These are phyloP conservation scores for Geosmithia morbida DNA, from an alignment of 2,329 filamentous ascomycete genomes.

Conservation along the genomic window DNA sequence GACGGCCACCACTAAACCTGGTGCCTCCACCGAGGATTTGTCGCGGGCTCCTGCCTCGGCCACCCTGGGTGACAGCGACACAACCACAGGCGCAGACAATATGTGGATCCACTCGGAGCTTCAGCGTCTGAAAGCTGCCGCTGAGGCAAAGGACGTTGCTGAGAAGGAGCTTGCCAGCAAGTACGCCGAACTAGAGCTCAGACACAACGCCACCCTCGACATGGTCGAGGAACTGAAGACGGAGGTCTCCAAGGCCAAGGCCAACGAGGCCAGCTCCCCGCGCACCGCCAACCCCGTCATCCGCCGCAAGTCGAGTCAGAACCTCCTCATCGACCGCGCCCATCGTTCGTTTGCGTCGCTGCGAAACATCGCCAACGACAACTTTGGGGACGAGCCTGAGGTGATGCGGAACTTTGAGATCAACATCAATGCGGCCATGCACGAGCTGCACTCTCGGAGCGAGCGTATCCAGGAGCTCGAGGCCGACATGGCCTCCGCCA, in stretches of 20 bases:
- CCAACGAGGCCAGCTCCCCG: constrained; percentile 42
- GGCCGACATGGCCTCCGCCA: constrained; percentile 64
- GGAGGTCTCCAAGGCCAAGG: constrained; percentile 67
- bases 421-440: constrained; percentile 82
- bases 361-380: constrained; percentile 74
- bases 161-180: constrained; percentile 60
- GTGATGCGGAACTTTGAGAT: constrained; percentile 85
- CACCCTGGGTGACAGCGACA: neutral
- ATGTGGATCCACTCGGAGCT: constrained; percentile 48
- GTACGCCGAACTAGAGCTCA: constrained; percentile 69
- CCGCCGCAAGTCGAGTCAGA: constrained; percentile 85
- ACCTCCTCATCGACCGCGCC: constrained; percentile 77
- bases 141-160: constrained; percentile 62
- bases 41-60: constrained; percentile 10
- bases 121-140: constrained; percentile 53
- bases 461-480: constrained; percentile 87
- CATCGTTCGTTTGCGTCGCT: constrained; percentile 84
- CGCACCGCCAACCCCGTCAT: constrained; percentile 63
- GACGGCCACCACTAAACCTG: constrained; percentile 29
- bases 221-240: constrained; percentile 85
- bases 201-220: constrained; percentile 70
- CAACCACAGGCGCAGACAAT: constrained; percentile 5
- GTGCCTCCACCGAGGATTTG: constrained; percentile 21
- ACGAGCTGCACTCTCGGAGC: constrained; percentile 74
- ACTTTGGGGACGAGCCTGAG: constrained; percentile 70